A percentile compares a stretch with the other conserved stretches of the same genome.
Conservation (phyloP, 2,329 filamentous ascomycete species). For the Trematosphaeria pertusa region DNA sequence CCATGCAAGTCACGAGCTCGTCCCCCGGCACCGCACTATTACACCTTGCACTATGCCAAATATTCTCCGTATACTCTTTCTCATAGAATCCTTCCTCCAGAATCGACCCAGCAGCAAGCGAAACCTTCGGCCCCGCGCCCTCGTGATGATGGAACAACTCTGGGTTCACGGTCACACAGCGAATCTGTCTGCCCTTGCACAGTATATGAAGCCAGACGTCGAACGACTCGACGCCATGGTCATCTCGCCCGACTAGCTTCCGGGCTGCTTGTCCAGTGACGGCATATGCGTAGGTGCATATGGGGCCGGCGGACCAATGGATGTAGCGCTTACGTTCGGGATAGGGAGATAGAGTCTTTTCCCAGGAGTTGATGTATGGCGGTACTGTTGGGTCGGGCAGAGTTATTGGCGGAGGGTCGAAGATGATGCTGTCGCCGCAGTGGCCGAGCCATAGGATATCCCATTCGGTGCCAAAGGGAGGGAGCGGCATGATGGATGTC, state of each 20-base stretch:
- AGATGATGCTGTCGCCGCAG: constrained; percentile 42
- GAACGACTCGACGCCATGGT: constrained; percentile 8
- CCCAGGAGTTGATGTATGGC: constrained; percentile 1
- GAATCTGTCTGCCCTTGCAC: constrained; percentile 12
- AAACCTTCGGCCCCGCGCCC: constrained; percentile 8
- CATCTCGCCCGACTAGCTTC: constrained; percentile 8
- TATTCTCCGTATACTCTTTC: constrained; percentile 13
- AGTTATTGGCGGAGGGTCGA: not conserved
- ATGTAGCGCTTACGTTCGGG: constrained; percentile 5
- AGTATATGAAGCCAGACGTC: constrained; percentile 19
- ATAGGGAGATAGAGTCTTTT: constrained; percentile 5
- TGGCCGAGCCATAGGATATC: constrained; percentile 62
- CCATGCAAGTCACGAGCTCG: constrained; percentile 5
- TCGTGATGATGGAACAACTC: constrained; percentile 21
- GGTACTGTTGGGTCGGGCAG: constrained; percentile 9
- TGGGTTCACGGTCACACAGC: constrained; percentile 17
- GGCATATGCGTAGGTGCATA: constrained; percentile 20
- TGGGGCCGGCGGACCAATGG: constrained; percentile 10
- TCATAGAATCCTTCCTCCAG: not conserved
- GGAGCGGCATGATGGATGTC: constrained; percentile 22
- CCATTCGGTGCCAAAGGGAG: constrained; percentile 61
- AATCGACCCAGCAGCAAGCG: constrained; percentile 9
- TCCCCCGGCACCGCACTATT: constrained; percentile 4
- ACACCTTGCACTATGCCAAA: constrained; percentile 18
- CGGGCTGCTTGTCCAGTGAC: constrained; percentile 5